Base-by-base conservation (phyloP, 306 rosid genomes). In the Aeschynomene evenia region DNA sequence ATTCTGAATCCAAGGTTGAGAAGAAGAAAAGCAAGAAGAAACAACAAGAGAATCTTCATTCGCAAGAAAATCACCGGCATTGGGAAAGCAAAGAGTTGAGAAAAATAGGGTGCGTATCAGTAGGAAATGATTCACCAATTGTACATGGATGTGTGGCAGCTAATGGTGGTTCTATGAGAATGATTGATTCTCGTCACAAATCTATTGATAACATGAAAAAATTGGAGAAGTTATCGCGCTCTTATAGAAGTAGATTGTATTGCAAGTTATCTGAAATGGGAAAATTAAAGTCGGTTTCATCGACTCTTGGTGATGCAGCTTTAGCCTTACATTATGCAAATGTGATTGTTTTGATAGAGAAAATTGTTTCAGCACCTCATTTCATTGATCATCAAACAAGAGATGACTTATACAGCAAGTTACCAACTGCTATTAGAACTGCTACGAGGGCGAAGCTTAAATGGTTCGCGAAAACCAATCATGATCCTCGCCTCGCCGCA, bases 251-350 rank as follows among this genome's bases (percentile, higher is more conserved):
- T 31, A 78, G 79, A 61, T 74, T 88, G 52, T 81, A 83, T 68
- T 74, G 55, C 1, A 87, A 82, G 63, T 55, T 90, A 40, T 81
- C 83, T 46, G 37, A 75, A 42, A 85, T 77, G 56, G 68, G 66
- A 37, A 36, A 61, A 26, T 73, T 79, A 81, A 80, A 31, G 69
- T 40, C 91, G 20, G 79, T 76, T 15, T 63, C 85, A 10, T 77
- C 55, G 2, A 91, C 96, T 9, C 97, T 94, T 22, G 97, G 96
- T 4, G 77, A 24, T 39, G 89, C 92, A 10, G 88, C 84, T 66
- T 74, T 91, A 22, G 88, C 89, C 20, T 68, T 90, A 50, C 99
- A 85, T 56, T 94, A 94, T 81, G 96, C 97, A 42, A 81, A 84
- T 53, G 73, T 94, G 36, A 82, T 94, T 46, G 52, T 78, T 21